Evolutionary conservation across 192 early-diverging fungal genomes (phyloP).

Genomic region (Chytriomyces confervae): DNA sequence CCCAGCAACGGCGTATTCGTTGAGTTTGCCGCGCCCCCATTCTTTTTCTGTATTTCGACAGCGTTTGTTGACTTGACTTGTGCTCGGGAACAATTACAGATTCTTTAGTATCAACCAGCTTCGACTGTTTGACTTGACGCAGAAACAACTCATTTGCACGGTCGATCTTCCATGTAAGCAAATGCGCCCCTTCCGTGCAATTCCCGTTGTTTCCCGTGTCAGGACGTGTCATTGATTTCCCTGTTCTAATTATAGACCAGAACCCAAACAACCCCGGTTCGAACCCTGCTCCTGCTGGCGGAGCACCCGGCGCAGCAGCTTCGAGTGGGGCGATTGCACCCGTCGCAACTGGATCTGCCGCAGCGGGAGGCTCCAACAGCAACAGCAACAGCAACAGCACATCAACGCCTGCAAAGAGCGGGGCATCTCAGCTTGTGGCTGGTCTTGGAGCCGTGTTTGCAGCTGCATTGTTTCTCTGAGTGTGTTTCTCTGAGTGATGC

Average conservation of each 20-base stretch:
- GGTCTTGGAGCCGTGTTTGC: too few species aligned
- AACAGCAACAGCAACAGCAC: too few species aligned
- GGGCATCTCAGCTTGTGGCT: too few species aligned
- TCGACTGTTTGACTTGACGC: slow-evolving; percentile 24
- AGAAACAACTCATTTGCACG: slow-evolving; percentile 30
- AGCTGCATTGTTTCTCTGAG: too few species aligned
- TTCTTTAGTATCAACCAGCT: slow-evolving; percentile 40
- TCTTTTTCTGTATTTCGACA: not conserved
- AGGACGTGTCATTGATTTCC: not conserved
- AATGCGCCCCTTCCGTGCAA: not conserved
- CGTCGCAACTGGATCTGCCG: too few species aligned
- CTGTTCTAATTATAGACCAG: slow-evolving; percentile 2
- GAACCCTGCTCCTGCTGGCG: not conserved
- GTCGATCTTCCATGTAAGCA: slow-evolving; percentile 31
- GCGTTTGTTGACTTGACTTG: not conserved
- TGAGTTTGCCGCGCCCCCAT: slow-evolving; percentile 14
- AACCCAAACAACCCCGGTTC: slow-evolving; percentile 22
- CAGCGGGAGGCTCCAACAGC: too few species aligned
- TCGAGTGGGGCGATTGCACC: not conserved
- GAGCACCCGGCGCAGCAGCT: slow-evolving; percentile 9
- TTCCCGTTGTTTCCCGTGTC: not conserved
- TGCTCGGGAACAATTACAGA: slow-evolving; percentile 8
- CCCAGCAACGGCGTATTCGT: slow-evolving; percentile 27
- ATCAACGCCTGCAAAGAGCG: too few species aligned
- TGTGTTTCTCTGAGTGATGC: too few species aligned